phyloP scores from a whole-genome alignment of 1,284 basidiomycete species.

The Pseudozyma pruni region DNA sequence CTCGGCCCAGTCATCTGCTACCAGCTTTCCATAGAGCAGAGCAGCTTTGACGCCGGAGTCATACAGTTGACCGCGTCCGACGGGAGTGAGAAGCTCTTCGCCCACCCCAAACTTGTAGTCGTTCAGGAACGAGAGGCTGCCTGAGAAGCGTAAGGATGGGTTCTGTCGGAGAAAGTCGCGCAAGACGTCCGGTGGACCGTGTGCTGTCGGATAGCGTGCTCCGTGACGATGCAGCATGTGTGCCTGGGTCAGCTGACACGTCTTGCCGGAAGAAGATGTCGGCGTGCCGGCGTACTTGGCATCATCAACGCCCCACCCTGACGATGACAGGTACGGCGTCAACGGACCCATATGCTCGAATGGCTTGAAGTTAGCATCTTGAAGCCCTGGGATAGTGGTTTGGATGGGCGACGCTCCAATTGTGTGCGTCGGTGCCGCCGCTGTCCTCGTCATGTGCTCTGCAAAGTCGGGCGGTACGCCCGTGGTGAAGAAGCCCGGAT shows the following conservation, averaged over 20 bases:
- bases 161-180: constrained; percentile 33
- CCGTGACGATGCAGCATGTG: constrained; percentile 66
- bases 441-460: constrained; percentile 56
- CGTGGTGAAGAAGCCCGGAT: constrained; percentile 58
- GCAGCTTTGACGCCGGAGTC: constrained; percentile 55
- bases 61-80: constrained; percentile 62
- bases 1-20: constrained; percentile 27
- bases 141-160: constrained; percentile 38
- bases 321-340: constrained; percentile 60
- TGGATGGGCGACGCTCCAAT: constrained; percentile 58
- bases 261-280: constrained; percentile 6
- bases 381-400: constrained; percentile 54
- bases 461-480: constrained; percentile 58
- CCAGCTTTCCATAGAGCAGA: constrained; percentile 50
- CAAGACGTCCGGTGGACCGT: constrained; percentile 33
- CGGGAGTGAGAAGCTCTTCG: constrained; percentile 60
- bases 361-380: constrained; percentile 48
- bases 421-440: constrained; percentile 31
- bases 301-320: constrained; percentile 59
- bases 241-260: constrained; percentile 58
- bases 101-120: constrained; percentile 58
- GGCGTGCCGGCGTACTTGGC: constrained; percentile 54
- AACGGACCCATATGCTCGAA: constrained; percentile 67
- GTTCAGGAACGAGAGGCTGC: constrained; percentile 58
- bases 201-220: constrained; percentile 58